phyloP scores from a whole-genome alignment of 2,329 filamentous ascomycete genomes.

The Ophiostoma fasciatum region DNA sequence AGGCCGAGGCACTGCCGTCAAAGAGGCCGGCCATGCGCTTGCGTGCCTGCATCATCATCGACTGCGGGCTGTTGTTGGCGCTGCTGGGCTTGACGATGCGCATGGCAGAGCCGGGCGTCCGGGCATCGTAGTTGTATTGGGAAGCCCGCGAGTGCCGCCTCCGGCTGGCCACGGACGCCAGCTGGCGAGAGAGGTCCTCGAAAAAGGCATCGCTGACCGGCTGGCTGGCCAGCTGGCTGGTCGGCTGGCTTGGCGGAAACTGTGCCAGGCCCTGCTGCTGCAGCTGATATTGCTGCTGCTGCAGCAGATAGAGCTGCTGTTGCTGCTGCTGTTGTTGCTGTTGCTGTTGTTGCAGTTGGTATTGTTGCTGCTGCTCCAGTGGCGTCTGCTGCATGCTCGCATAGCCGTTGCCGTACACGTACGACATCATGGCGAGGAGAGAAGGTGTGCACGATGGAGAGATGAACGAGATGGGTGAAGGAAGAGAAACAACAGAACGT shows the following conservation, averaged over 20 bases:
- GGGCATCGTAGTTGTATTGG: conserved; percentile 30
- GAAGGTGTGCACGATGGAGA: not conserved
- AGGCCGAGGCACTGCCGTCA: conserved; percentile 30
- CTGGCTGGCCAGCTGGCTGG: no score
- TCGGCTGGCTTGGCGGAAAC: no score
- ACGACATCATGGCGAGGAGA: conserved; percentile 12
- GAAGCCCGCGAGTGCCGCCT: conserved; percentile 34
- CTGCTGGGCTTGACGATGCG: conserved; percentile 45
- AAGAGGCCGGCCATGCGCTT: conserved; percentile 44
- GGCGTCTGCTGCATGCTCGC: conserved; percentile 14
- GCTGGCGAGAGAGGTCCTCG: conserved; percentile 38
- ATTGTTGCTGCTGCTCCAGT: conserved; percentile 1
- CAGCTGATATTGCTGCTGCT: no score
- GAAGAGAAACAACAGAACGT: not conserved
- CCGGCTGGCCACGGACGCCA: conserved; percentile 25
- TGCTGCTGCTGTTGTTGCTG: not conserved
- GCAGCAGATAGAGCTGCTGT: no score
- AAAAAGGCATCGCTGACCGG: conserved; percentile 30
- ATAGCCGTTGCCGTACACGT: conserved; percentile 17
- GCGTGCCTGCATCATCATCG: conserved; percentile 28
- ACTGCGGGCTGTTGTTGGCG: conserved; percentile 53
- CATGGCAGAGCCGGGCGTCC: conserved; percentile 31
- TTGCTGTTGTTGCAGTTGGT: not conserved
- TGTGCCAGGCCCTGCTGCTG: no score
- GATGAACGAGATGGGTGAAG: not conserved